Base-by-base conservation (phyloP, 2,329 filamentous ascomycete genomes). In the Cladosporium cucumerinum region DNA sequence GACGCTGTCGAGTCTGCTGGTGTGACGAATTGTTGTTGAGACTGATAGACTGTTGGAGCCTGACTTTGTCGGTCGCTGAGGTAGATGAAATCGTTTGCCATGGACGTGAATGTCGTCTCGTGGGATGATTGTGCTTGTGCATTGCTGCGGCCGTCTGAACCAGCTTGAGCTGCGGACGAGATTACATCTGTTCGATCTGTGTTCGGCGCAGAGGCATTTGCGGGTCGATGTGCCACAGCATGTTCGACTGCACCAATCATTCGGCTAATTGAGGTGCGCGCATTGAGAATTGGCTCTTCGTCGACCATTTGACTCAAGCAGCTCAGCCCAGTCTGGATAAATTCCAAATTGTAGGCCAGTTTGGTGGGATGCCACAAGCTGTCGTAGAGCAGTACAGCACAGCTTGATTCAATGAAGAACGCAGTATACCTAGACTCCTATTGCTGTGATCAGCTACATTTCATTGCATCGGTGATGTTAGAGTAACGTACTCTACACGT, bases 321-420 rank as follows among this genome's bases (percentile, higher is more conserved):
- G 2, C 66, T 54, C 25, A 74, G 57, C 3, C 70, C 73, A 48
- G 68, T 70, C 18, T 73, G 66, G 46, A 74, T 72, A 26, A 71
- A 74, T 26, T 75, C 72, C 18, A 73, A 66, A 43, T 73, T 71
- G 57, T 74, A 73, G 0, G 72, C 68, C 26, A 74, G 71, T 49
- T 75, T 75, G 11, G 69, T 66, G 0, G 72, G 72, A 51, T 65
- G 63, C 57, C 57, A 65, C 12, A 75, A 67, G 28, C 69, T 71
- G 64, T 75, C 72, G 51, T 74, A 73, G 6, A 75, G 54, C 11
- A 75, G 66, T 6, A 75, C 73, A 4, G 72, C 72, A 28, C 72
- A 75, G 54, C 67, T 69, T 28, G 68, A 69, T 36, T 75, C 73
- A 48, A 75, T 67, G 63, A 73, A 75, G 68, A 73, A 75, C 12